Evolutionary conservation across 768 basidiomycete species (phyloP), one percentile per base, ranked within the genome.

Genomic region (Calocybe gangraenosa): DNA sequence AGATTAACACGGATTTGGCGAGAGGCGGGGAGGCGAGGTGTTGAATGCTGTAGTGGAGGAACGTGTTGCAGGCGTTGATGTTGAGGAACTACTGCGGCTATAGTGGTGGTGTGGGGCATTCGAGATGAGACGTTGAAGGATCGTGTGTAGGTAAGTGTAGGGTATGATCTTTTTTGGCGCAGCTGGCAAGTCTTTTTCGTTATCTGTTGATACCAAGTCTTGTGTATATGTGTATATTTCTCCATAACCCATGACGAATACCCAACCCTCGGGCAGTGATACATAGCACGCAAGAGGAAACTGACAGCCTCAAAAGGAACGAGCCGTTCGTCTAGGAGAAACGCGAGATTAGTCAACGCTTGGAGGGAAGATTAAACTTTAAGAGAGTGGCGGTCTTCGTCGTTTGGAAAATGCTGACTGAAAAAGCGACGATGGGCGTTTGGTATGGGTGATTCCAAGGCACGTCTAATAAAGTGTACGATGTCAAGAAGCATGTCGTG

Each of bases 21-120:
- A 78, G 64, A 1, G 55, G 46, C 14, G 73, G 62, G 5, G 81
- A 81, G 32, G 70, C 63, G n/a, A 75, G 73, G 52, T 84, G 73
- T 7, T 75, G 75, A 28, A 91, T 68, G 3, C 81, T 67, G 58
- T 87, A 89, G 49, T 84, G 72, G 3, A 90, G 53, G 20, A 91
- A 72, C 0, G 78, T 55, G 57, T 87, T 84, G 61, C 81, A 84
- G 8, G 57, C 50, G 8, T 58, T 45, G 19, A 53, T 37, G 46
- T 48, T 51, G 8, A 60, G 49, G 3, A 56, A 57, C 17, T 41
- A n/a, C 39, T 19, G 39, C 36, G 32, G 20, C 6, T 19, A 32
- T 38, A 18, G 14, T 7, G 32, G 20, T 6, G 33, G 30, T 32
- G 40, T 28, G 70, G 66, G 8, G 73, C 62, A 14, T 61, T 50